Evolutionary conservation across 306 rosid genomes (phyloP), one percentile per base, ranked within the genome.

Genomic region (Pachyrhizus erosus): DNA sequence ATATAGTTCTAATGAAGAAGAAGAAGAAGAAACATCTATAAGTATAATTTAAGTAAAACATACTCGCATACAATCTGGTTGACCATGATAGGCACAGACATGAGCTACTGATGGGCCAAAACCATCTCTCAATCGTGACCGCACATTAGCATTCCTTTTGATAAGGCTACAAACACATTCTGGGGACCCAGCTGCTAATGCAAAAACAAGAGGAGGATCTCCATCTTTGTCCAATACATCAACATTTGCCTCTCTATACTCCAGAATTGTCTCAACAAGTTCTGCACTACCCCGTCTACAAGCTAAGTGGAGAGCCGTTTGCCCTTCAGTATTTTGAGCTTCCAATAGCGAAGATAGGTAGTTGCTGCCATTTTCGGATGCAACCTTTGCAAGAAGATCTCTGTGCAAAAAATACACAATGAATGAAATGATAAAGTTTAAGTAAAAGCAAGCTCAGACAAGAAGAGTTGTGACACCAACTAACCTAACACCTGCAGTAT

Each of bases 11-110:
- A 51, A 48, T 27, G 43, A 83, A 83, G 39, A 83, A 83, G 68
- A 55, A 83, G 68, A 55, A 62, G 46, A 79, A 76, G 57, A 83
- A 81, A 51, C 66, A 24, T 86, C 74, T 26, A n/a, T n/a, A 70
- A 62, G 65, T 48, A 61, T 58, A 70, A 66, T 78, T 61, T 83
- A 88, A 20, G 37, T 83, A 73, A 83, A 73, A 89, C 99, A 77
- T 91, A 96, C 99, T 66, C 87, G 94, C 99, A 96, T 96, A 86
- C 99, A 96, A 91, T 96, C 98, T 34, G 99, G 99, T 82, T 96
- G 99, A 39, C 99, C 99, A 79, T 96, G 99, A 83, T 91, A 92
- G 55, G 99, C 99, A 89, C 99, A 96, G 45, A 93, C 96, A 43
- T 96, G 98, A 78, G 98, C 98, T 80, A 93, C 92, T n/a, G 97